phyloP scores from a whole-genome alignment of 179 eudicot genomes.

The Heliamphora pulchella region DNA sequence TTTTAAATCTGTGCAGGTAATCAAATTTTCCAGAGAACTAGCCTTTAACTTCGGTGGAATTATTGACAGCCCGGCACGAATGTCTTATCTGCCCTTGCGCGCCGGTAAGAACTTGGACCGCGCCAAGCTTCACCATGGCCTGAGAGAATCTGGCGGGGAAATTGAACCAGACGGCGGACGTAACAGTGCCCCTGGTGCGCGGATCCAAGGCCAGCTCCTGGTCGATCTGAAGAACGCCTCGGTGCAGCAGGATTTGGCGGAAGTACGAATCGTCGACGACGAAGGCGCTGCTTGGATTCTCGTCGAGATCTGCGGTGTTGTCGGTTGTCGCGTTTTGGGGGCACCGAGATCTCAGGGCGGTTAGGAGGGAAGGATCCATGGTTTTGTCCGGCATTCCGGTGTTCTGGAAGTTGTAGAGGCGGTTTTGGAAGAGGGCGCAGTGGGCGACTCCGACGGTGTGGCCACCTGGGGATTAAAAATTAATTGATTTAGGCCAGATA shows the following conservation, averaged over 20 bases:
- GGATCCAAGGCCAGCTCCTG: constrained; percentile 34
- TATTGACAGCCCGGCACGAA: constrained; percentile 29
- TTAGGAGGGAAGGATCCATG: constrained; percentile 25
- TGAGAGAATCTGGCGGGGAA: constrained; percentile 32
- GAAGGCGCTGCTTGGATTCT: constrained; percentile 28
- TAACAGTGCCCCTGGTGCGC: too few species aligned
- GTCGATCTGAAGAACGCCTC: constrained; percentile 44
- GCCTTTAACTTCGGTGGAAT: too few species aligned
- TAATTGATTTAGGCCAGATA: too few species aligned
- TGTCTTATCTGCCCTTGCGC: constrained; percentile 27
- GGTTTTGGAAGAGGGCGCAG: constrained; percentile 33
- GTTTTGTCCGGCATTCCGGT: constrained; percentile 35
- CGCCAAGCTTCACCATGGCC: constrained; percentile 45
- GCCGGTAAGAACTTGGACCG: constrained; percentile 25
- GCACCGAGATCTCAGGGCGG: constrained; percentile 23
- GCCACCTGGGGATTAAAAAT: constrained; percentile 24
- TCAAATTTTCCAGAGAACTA: too few species aligned
- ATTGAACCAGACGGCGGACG: constrained; percentile 17
- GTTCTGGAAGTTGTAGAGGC: constrained; percentile 41
- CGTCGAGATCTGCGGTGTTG: constrained; percentile 35
- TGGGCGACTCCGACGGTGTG: constrained; percentile 53
- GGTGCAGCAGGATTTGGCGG: constrained; percentile 23
- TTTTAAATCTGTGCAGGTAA: too few species aligned
- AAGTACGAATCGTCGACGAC: constrained; percentile 41
- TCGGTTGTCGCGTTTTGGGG: constrained; percentile 27